Evolutionary conservation across 2,329 filamentous ascomycete genomes (phyloP), one percentile per base, ranked within the genome.

Genomic region (Phaeomoniella chlamydospora): DNA sequence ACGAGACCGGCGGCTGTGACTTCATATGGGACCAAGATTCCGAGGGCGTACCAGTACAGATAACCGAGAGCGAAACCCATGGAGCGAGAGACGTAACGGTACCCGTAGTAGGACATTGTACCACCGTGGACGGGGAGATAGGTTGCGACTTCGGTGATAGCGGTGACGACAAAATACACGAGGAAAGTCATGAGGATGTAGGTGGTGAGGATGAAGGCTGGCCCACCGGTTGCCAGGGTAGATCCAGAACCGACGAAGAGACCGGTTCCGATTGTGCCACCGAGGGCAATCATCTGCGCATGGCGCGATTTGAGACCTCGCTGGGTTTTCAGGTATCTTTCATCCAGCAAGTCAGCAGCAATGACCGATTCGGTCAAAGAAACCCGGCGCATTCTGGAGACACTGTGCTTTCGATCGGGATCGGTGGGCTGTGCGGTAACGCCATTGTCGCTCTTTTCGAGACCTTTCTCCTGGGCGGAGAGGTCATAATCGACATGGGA

Each of bases 1-100:
- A 81, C 62, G n/a, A 79, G 65, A 29, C 70, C 68, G 10, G 74
- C 73, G 5, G 77, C 77, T 0, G 72, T 72, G 41, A 80, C 74
- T 54, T 81, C 77, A 39, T 71, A 67, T 33, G 60, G 63, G 0
- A 67, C 57, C 26, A 64, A 49, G 18, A 68, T 65, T 0, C 62
- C 58, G 34, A 58, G 45, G 1, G 58, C 57, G 36, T 65, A 67
- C 64, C 63, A 67, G 45, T 67, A 66, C 3, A 59, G 45, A 31
- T 59, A 62, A 13, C 59, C 59, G 43, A 61, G 57, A 6, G 58
- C 53, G 36, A 63, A 61, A 1, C 56, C 57, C 42, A 61, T 39
- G 33, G 56, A 61, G 19, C 59, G 51, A 14, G 54, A 58, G 11
- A 61, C 57, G 34, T 62, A 62, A 6, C 59, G 54, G 37, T 56